Evolutionary conservation across 1,284 basidiomycete genomes (phyloP).

Genomic region (Laetiporus sulphureus): DNA sequence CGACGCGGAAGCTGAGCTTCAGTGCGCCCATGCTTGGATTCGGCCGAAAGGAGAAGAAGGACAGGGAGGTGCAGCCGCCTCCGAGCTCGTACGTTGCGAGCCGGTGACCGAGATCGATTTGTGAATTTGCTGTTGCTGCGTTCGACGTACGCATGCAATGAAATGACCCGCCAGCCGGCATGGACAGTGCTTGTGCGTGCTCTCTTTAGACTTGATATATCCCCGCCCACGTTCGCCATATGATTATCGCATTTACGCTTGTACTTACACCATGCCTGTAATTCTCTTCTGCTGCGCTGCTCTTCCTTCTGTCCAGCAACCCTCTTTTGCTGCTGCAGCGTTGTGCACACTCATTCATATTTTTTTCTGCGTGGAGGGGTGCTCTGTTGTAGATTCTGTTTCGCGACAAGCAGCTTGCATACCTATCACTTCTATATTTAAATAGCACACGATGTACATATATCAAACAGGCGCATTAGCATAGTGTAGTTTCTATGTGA

Average conservation of each 20-base stretch:
- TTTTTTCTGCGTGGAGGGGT: too few species aligned
- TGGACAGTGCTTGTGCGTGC: slow-evolving; percentile 1
- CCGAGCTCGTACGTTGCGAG: slow-evolving; percentile 4
- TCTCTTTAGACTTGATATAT: not conserved
- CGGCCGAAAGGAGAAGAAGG: slow-evolving; percentile 36
- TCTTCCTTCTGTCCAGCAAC: too few species aligned
- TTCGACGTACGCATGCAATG: not conserved
- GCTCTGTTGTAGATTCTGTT: too few species aligned
- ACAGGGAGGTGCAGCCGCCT: slow-evolving; percentile 5
- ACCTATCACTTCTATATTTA: too few species aligned
- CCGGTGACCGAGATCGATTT: slow-evolving; percentile 1
- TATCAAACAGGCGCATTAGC: too few species aligned
- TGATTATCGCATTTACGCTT: slow-evolving; percentile 8
- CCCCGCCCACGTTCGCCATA: slow-evolving; percentile 3
- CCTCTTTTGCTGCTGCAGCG: too few species aligned
- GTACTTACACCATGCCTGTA: too few species aligned
- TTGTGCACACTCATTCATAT: too few species aligned
- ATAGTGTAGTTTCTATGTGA: too few species aligned
- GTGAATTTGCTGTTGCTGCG: not conserved
- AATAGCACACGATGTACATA: too few species aligned
- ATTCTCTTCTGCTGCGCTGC: too few species aligned
- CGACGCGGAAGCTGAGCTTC: slow-evolving; percentile 64
- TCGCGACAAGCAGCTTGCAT: too few species aligned
- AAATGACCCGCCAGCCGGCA: not conserved
- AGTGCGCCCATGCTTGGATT: slow-evolving; percentile 56